Evolutionary conservation across 2,329 filamentous ascomycete species (phyloP).

Genomic region (Drechslera avenae): DNA sequence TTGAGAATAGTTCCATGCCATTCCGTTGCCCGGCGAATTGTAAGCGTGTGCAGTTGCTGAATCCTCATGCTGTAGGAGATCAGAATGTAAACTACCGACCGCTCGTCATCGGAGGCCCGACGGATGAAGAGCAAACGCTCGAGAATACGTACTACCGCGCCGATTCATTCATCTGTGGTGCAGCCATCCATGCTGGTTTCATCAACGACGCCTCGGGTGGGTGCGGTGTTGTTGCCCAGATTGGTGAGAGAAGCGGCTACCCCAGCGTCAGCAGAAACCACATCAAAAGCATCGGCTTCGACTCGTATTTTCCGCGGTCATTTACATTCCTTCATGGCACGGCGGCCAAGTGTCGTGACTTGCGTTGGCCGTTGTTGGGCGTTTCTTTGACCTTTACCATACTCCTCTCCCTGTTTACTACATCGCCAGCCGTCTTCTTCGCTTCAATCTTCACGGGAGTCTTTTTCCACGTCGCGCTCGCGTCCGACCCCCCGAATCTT

Average conservation of each 20-base stretch:
- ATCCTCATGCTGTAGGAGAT: constrained; percentile 76
- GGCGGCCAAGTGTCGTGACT: constrained; percentile 72
- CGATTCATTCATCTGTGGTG: constrained; percentile 84
- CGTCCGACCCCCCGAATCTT: constrained; percentile 80
- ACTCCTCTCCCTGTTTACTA: constrained; percentile 79
- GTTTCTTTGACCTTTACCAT: constrained; percentile 81
- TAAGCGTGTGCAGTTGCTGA: constrained; percentile 66
- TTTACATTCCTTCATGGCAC: constrained; percentile 75
- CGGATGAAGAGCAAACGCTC: constrained; percentile 46
- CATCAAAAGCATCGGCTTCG: constrained; percentile 77
- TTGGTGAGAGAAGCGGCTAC: constrained; percentile 71
- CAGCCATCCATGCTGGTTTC: constrained; percentile 83
- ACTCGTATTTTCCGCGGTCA: constrained; percentile 86
- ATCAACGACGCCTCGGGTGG: constrained; percentile 74
- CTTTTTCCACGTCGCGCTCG: constrained; percentile 89
- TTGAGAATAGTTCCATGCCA: constrained; percentile 69
- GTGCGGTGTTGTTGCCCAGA: constrained; percentile 77
- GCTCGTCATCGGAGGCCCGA: constrained; percentile 61
- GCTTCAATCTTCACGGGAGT: constrained; percentile 79
- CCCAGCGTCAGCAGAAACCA: constrained; percentile 69
- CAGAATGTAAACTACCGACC: constrained; percentile 63
- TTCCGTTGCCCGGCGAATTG: constrained; percentile 80
- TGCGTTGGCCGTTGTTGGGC: constrained; percentile 81
- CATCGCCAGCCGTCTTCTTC: constrained; percentile 80
- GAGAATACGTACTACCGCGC: constrained; percentile 74